Evolutionary conservation across 768 basidiomycete genomes (phyloP).

Genomic region (Mycena crocata): DNA sequence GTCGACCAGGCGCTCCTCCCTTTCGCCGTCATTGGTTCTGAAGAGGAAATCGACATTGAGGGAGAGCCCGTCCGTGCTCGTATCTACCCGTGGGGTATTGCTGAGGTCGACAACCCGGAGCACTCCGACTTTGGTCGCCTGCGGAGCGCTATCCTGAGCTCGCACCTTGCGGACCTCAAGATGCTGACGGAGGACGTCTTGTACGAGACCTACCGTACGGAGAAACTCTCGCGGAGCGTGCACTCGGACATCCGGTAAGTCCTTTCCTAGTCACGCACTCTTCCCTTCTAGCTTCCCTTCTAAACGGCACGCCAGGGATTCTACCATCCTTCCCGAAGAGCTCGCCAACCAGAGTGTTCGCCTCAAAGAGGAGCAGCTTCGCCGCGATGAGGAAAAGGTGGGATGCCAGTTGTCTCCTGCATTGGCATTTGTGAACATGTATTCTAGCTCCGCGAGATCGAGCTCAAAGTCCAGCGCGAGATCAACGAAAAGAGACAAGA

Average conservation of each 20-base stretch:
- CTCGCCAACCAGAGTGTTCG: constrained; percentile 87
- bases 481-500: constrained; percentile 91
- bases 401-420: constrained; percentile 13
- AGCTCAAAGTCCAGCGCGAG: constrained; percentile 87
- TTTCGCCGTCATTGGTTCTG: constrained; percentile 89
- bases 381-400: constrained; percentile 88
- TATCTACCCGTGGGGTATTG: constrained; percentile 93
- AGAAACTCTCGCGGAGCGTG: constrained; percentile 83
- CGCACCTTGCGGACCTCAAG: constrained; percentile 89
- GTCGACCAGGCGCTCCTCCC: constrained; percentile 70
- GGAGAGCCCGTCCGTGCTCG: constrained; percentile 84
- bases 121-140: constrained; percentile 90
- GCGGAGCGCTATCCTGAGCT: constrained; percentile 83
- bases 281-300: no score
- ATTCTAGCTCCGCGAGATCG: constrained; percentile 81
- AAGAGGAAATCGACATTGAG: constrained; percentile 86
- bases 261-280: constrained; percentile 15
- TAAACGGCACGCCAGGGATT: no score
- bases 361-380: constrained; percentile 91
- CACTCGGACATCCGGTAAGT: constrained; percentile 67
- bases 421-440: constrained; percentile 7
- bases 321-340: constrained; percentile 86
- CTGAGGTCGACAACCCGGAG: constrained; percentile 91
- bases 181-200: constrained; percentile 84
- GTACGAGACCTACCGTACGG: constrained; percentile 90